A percentile compares a stretch with the other conserved stretches of the same genome.
Evolutionary conservation across 192 early-diverging fungal genomes (phyloP).

Genomic region (Coemansia sp.): DNA sequence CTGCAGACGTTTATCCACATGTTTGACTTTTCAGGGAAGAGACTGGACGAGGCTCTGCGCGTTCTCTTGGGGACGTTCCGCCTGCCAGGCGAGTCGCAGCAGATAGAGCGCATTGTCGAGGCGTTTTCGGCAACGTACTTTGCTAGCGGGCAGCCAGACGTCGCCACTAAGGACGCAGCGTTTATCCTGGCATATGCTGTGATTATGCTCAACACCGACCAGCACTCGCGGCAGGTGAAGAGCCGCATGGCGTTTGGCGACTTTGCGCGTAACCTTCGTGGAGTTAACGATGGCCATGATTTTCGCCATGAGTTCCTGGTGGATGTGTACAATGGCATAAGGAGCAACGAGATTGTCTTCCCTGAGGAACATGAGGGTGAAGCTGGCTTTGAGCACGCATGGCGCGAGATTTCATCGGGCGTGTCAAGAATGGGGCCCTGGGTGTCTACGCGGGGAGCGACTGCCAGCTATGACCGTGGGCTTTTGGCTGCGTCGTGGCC

Average conservation of each 20-base stretch:
- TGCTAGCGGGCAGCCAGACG: constrained; percentile 58
- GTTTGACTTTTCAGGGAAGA: constrained; percentile 85
- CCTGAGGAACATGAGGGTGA: constrained; percentile 96
- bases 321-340: constrained; percentile 86
- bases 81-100: constrained; percentile 96
- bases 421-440: constrained; percentile 59
- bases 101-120: constrained; percentile 94
- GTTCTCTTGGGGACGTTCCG: constrained; percentile 90
- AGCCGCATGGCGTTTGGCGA: constrained; percentile 87
- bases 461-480: constrained; percentile 71
- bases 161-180: constrained; percentile 78
- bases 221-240: constrained; percentile 91
- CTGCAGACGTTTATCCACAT: constrained; percentile 78
- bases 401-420: constrained; percentile 67
- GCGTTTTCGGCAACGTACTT: constrained; percentile 85
- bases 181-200: constrained; percentile 91
- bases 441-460: constrained; percentile 56
- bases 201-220: constrained; percentile 98
- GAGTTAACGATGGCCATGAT: constrained; percentile 83
- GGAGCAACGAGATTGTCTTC: constrained; percentile 89
- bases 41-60: constrained; percentile 94
- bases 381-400: constrained; percentile 91
- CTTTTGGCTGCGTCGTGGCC: constrained; percentile 77
- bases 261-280: constrained; percentile 85
- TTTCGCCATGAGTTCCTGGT: constrained; percentile 81